Evolutionary conservation across 2,329 filamentous ascomycete species (phyloP), one percentile per base, ranked within the genome.

Genomic region (Rosellinia necatrix): DNA sequence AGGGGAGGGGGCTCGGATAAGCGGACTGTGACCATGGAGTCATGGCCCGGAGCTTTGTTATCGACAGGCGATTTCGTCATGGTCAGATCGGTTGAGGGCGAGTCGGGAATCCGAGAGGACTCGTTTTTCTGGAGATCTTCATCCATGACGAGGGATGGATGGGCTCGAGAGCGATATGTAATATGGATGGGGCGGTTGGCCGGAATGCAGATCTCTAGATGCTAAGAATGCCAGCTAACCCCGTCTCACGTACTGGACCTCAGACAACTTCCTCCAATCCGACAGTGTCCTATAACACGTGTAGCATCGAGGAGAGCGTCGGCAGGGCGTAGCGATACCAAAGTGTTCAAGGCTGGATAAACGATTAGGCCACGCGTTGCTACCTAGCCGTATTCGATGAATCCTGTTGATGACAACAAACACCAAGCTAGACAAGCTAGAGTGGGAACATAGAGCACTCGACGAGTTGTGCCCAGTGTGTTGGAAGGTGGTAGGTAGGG

Each of bases 1-100:
- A 85, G 66, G 64, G 78, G 66, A 64, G 82, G 72, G 56, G 80
- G 76, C 69, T 90, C 88, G 17, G 88, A 91, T 44, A 91, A 78
- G 51, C 87, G 82, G 40, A 91, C 88, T 6, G 88, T 91, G 41
- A 91, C 87, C 86, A 91, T 87, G 17, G 89, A 91, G 72, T 91
- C 88, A 70, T 82, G 81, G 25, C 68, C 66, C 29, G 65, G 66
- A 27, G 66, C 56, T 25, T 53, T 67, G 15, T 52, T 61, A 37
- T 66, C 63, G 21, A 61, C 41, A 1, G 64, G 61, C 9, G 65
- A 68, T 53, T 63, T 64, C 13, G 49, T 53, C 43, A 53, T 55
- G 44, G 44, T 64, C n/a, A 64, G 50, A 49, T 64, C 63, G 12
- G 49, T 53, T 47, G 54, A 44, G 49, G 61, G 43, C 19, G 47